Conservation (phyloP, 2,329 filamentous ascomycete genomes). For the Stemphylium lycopersici region DNA sequence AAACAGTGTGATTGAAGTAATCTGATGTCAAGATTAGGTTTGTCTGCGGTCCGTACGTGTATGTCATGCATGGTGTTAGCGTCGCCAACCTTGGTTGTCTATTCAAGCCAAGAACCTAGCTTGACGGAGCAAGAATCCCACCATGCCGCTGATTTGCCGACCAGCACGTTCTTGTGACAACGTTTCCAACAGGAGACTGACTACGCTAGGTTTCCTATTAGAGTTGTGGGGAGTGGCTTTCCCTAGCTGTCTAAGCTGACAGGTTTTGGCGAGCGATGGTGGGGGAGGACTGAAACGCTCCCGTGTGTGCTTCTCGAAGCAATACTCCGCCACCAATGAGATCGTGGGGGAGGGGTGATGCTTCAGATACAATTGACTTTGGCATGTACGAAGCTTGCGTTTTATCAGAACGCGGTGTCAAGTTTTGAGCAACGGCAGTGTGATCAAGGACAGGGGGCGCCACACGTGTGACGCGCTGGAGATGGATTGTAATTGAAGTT, state of each 20-base stretch:
- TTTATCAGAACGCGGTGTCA: neutral
- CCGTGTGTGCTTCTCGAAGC: neutral
- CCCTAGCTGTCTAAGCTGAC: neutral
- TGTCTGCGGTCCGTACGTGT: neutral
- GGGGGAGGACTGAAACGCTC: conserved; percentile 9
- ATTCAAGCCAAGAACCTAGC: neutral
- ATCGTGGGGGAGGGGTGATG: neutral
- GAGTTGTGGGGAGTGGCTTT: neutral
- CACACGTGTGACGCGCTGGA: neutral
- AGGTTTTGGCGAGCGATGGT: conserved; percentile 11
- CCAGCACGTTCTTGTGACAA: neutral
- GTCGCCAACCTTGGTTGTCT: neutral
- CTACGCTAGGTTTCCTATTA: conserved; percentile 4
- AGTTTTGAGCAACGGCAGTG: neutral
- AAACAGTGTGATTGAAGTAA: neutral
- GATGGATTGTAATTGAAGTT: neutral
- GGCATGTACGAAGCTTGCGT: neutral
- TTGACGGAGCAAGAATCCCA: neutral
- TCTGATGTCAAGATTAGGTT: conserved; percentile 5
- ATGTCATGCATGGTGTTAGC: conserved; percentile 3
- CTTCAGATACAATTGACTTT: neutral
- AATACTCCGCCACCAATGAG: no score
- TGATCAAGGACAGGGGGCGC: neutral
- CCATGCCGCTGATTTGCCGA: neutral
- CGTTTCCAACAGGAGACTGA: neutral